These are phyloP conservation scores for Forsythia viridissima DNA, from an alignment of 257 asterid species.

Conservation along the genomic window DNA sequence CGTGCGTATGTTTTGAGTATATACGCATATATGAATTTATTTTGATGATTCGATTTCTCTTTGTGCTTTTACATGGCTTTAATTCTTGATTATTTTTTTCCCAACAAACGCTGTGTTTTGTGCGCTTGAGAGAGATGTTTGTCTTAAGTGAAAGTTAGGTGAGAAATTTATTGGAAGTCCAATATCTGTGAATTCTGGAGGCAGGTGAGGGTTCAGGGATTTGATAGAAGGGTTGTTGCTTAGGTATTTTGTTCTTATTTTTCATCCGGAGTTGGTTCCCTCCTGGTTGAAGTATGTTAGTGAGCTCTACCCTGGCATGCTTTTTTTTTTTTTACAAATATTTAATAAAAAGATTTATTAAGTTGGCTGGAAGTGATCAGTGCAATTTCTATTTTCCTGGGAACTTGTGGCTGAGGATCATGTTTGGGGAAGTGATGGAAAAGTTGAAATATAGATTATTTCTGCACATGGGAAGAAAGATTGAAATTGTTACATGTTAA, in stretches of 20 bases:
- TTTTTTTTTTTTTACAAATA: neutral
- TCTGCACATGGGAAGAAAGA: neutral
- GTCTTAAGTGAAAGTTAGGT: constrained; percentile 5
- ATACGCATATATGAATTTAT: neutral
- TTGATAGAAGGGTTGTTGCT: neutral
- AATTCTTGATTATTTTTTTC: neutral
- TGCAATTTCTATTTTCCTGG: neutral
- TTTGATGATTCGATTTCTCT: neutral
- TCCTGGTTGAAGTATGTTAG: neutral
- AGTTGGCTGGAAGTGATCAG: neutral
- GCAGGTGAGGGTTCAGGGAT: constrained; percentile 17
- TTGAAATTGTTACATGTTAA: neutral
- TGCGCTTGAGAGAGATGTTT: neutral
- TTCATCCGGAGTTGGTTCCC: constrained; percentile 9
- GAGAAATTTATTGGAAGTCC: constrained; percentile 12
- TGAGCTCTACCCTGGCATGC: neutral
- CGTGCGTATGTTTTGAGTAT: neutral
- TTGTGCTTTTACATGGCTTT: neutral
- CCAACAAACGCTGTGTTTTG: neutral
- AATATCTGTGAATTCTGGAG: constrained; percentile 4
- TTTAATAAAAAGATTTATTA: neutral
- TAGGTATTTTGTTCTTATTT: neutral
- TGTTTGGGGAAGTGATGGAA: neutral
- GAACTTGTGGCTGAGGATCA: neutral
- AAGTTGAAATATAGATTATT: neutral